A percentile compares a stretch with the other conserved stretches of the same genome.
These are phyloP conservation scores for Protomyces lactucae-debilis DNA, from an alignment of 1,139 yeast genomes.

Conservation along the genomic window DNA sequence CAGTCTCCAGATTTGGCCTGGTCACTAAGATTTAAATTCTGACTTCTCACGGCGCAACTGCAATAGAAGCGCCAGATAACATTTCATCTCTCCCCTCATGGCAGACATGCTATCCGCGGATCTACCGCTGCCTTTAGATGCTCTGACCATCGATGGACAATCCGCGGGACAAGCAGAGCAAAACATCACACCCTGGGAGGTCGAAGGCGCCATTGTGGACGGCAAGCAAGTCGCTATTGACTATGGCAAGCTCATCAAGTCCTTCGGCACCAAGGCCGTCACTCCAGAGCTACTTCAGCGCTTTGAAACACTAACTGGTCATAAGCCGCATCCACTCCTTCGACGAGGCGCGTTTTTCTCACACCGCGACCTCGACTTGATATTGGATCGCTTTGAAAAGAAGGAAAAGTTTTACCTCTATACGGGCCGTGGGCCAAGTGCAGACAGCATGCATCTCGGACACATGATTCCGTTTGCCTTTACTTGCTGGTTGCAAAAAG, in stretches of 20 bases:
- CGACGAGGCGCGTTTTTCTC: constrained; percentile 90
- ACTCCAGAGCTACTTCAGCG: constrained; percentile 66
- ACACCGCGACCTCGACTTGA: constrained; percentile 76
- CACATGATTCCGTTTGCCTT: constrained; percentile 94
- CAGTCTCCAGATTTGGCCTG: no score
- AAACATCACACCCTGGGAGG: constrained; percentile 95
- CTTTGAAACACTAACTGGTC: constrained; percentile 79
- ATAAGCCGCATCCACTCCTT: constrained; percentile 84
- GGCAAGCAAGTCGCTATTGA: constrained; percentile 86
- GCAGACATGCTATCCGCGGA: constrained; percentile 12
- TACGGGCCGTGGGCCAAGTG: constrained; percentile 97
- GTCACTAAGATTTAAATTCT: no score
- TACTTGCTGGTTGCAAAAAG: constrained; percentile 98
- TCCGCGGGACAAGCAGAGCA: constrained; percentile 40
- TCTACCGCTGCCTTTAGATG: constrained; percentile 16
- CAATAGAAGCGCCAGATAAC: no score
- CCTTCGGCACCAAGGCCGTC: constrained; percentile 81
- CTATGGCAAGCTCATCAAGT: constrained; percentile 76
- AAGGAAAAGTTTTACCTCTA: constrained; percentile 93
- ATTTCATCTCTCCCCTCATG: not conserved
- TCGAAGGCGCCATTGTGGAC: constrained; percentile 95
- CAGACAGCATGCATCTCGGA: constrained; percentile 93
- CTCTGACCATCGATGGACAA: constrained; percentile 9
- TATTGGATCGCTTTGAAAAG: constrained; percentile 83
- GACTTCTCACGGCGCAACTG: no score